A percentile compares a stretch with the other conserved stretches of the same genome.
phyloP scores from a whole-genome alignment of 495 filamentous ascomycete species.

The Hypoxylon cercidicola region DNA sequence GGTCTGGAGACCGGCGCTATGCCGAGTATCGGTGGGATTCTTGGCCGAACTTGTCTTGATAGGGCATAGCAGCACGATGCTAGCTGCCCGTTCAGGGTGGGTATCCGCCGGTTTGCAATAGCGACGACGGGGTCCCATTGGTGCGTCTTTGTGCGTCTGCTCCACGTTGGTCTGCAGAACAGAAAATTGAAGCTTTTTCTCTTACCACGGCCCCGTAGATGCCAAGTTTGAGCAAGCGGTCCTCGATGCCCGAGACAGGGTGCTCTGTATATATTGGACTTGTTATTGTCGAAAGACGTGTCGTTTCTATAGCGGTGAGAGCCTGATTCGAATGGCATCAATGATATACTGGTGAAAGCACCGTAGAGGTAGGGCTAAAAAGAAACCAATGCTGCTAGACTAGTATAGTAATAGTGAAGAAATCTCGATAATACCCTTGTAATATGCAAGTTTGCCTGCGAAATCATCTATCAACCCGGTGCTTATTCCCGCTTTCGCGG shows the following conservation, averaged over 20 bases:
- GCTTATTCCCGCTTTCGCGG: slow-evolving; percentile 37
- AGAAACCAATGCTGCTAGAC: slow-evolving; percentile 18
- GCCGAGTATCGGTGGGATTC: slow-evolving; percentile 43
- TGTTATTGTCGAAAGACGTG: not conserved
- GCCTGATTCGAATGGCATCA: slow-evolving; percentile 18
- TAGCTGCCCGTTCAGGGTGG: slow-evolving; percentile 31
- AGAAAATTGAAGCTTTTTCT: slow-evolving; percentile 30
- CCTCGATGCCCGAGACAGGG: slow-evolving; percentile 13
- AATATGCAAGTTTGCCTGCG: not conserved
- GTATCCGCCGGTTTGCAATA: slow-evolving; percentile 34
- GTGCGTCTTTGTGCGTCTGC: slow-evolving; percentile 12
- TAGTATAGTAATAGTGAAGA: not conserved
- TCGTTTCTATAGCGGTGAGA: slow-evolving; percentile 30
- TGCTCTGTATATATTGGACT: not conserved
- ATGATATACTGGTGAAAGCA: slow-evolving; percentile 7
- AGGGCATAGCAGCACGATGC: slow-evolving; percentile 30
- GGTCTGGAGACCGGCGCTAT: slow-evolving; percentile 5
- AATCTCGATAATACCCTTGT: slow-evolving; percentile 26
- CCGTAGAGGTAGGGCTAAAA: slow-evolving; percentile 7
- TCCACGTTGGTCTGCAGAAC: slow-evolving; percentile 27
- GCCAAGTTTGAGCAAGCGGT: slow-evolving; percentile 2
- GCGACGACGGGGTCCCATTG: slow-evolving; percentile 27
- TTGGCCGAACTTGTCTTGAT: slow-evolving; percentile 36
- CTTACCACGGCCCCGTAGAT: slow-evolving; percentile 11
- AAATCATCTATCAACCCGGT: slow-evolving; percentile 1